Conservation (phyloP, 1,284 basidiomycete genomes). For the Calocybe gambosa region DNA sequence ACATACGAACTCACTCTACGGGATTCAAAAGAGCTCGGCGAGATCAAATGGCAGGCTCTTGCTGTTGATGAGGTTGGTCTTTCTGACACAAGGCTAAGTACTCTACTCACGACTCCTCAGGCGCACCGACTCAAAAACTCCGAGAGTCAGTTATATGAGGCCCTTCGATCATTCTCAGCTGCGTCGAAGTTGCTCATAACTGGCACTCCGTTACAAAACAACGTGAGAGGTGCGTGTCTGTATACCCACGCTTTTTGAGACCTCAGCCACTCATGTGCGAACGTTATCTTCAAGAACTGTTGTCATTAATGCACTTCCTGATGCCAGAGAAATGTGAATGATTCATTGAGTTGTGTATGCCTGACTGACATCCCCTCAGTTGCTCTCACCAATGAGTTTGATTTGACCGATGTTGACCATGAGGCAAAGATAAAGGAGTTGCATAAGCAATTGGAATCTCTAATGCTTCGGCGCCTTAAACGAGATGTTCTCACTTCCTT, state of each 20-base stretch:
- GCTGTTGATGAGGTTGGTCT: slow-evolving; percentile 84
- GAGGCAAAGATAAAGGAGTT: slow-evolving; percentile 93
- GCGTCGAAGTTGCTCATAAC: slow-evolving; percentile 95
- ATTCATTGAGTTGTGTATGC: slow-evolving; percentile 1
- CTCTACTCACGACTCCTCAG: slow-evolving; percentile 29
- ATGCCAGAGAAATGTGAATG: slow-evolving; percentile 93
- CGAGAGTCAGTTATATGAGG: slow-evolving; percentile 96
- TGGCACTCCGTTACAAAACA: slow-evolving; percentile 98
- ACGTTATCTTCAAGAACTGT: slow-evolving; percentile 58
- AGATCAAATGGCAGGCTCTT: slow-evolving; percentile 96
- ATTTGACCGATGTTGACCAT: slow-evolving; percentile 89
- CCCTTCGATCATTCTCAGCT: slow-evolving; percentile 83
- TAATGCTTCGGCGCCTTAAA: slow-evolving; percentile 96
- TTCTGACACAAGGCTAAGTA: neutral
- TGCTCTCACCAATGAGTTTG: slow-evolving; percentile 88
- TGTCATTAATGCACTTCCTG: slow-evolving; percentile 97
- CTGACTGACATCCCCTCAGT: slow-evolving; percentile 36
- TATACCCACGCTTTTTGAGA: neutral
- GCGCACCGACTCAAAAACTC: slow-evolving; percentile 98
- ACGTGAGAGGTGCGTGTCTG: slow-evolving; percentile 78
- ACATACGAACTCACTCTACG: slow-evolving; percentile 97
- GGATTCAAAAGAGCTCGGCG: slow-evolving; percentile 83
- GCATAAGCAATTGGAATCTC: slow-evolving; percentile 87
- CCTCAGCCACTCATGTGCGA: neutral
- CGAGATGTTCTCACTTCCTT: slow-evolving; percentile 96